Base-by-base conservation (phyloP, 2,329 filamentous ascomycete species). In the Ophidiomyces ophidiicola region DNA sequence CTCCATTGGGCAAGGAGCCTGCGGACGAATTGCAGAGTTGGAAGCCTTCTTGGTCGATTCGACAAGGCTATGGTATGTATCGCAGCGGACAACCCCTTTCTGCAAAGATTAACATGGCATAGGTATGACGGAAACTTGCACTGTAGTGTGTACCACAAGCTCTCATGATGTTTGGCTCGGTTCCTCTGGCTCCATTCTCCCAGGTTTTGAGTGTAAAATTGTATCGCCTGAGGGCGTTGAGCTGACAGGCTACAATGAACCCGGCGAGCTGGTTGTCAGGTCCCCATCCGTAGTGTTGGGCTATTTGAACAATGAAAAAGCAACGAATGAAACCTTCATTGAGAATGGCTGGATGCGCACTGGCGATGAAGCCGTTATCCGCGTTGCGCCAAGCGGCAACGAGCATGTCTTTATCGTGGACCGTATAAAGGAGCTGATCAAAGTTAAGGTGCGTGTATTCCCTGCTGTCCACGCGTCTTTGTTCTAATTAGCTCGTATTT, bases 361-460 rank as follows among this genome's bases (percentile, higher is more conserved):
- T 0, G 87, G 87, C 4, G 87, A 94, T 51, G 83, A 92, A 56
- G 84, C 80, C 0, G 66, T 88, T 2, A 64, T 92, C 7, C 69
- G 71, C 2, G 70, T 73, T 51, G 67, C 74, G 5, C 69, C 74
- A 0, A 64, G 68, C 2, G 84, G 83, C 2, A 65, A 78, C 47
- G 84, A 94, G 58, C 87, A 94, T 53, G 57, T 94, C 34, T 80
- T 85, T 55, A 80, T 94, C 43, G 80, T 86, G 1, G 87, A 94
- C 55, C 76, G 87, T 4, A 79, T 82, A 52, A 82, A 82, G 63
- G 76, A 85, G 53, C 64, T 84, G 36, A 84, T 85, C 60, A 84
- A 84, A 56, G 80, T 83, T 53, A 83, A 83, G 67, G 78, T 79
- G 62, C 14, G 57, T 53, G 44, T 7, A 39, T 6, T 21, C 32